A percentile compares a stretch with the other conserved stretches of the same genome.
phyloP scores from a whole-genome alignment of 116 monocot species.

The Iris pallida region DNA sequence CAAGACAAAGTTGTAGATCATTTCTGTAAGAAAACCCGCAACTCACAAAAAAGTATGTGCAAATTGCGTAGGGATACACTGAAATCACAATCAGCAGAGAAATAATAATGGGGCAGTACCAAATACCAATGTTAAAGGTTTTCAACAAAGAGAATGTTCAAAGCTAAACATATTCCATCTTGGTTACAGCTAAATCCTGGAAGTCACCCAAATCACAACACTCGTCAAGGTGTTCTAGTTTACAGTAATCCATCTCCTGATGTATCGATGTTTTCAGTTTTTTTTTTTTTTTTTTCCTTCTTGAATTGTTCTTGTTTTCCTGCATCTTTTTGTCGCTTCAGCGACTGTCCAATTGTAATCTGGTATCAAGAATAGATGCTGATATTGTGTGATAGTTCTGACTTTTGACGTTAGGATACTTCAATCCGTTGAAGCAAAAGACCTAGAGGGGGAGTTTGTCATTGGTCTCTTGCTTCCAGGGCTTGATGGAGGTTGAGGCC shows the following conservation, averaged over 20 bases:
- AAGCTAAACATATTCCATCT: not conserved
- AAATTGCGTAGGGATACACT: too few relatives aligned
- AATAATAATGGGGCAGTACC: too few relatives aligned
- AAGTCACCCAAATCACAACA: not conserved
- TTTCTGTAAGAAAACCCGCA: too few relatives aligned
- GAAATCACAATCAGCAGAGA: too few relatives aligned
- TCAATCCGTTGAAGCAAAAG: conserved; percentile 13
- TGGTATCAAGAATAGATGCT: conserved; percentile 75
- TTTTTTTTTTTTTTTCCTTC: conserved; percentile 46
- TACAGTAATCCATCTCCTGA: not conserved
- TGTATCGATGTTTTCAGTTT: conserved; percentile 9
- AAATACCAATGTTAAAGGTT: too few relatives aligned
- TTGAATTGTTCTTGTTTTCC: conserved; percentile 64
- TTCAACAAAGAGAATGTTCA: too few relatives aligned
- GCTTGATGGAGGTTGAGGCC: conserved; percentile 67
- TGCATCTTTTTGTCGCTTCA: conserved; percentile 70
- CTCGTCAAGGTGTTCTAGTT: too few relatives aligned
- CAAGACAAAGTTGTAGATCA: too few relatives aligned
- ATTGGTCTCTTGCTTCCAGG: conserved; percentile 22
- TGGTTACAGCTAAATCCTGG: not conserved
- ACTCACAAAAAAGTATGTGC: too few relatives aligned
- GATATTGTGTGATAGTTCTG: conserved; percentile 9
- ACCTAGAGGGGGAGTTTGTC: not conserved
- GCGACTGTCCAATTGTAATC: conserved; percentile 83
- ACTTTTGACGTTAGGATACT: not conserved